Evolutionary conservation across 1,284 basidiomycete species (phyloP).

Genomic region (Leucocoprinus gongylophorus): DNA sequence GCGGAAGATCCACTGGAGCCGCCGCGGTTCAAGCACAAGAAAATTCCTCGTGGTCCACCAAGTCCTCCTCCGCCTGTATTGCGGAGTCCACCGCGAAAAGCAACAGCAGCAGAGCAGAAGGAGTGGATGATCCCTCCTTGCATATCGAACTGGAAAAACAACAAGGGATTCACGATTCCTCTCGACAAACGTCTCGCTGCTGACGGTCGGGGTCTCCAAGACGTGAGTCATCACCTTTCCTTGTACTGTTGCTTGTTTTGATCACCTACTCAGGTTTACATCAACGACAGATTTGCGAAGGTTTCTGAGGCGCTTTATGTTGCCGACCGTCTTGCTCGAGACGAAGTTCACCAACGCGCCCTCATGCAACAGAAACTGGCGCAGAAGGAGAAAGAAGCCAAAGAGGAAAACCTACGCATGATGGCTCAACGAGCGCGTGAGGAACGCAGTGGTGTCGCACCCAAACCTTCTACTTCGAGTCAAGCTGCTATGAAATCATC

Average conservation of each 20-base stretch:
- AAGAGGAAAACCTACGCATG: constrained; percentile 93
- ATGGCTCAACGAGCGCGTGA: constrained; percentile 94
- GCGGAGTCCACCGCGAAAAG: constrained; percentile 92
- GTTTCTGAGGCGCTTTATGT: constrained; percentile 95
- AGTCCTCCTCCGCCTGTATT: constrained; percentile 97
- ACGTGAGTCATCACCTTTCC: constrained; percentile 55
- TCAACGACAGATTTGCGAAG: constrained; percentile 99
- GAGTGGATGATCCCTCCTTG: constrained; percentile 99
- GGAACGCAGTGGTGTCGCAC: constrained; percentile 77
- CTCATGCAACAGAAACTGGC: constrained; percentile 98
- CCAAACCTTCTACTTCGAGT: constrained; percentile 51
- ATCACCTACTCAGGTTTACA: constrained; percentile 62
- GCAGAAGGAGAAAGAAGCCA: constrained; percentile 95
- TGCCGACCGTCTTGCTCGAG: constrained; percentile 96
- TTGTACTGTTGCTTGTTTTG: constrained; percentile 11
- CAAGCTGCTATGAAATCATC: constrained; percentile 67
- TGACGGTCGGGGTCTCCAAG: constrained; percentile 94
- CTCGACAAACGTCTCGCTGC: constrained; percentile 97
- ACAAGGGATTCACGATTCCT: constrained; percentile 99
- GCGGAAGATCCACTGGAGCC: constrained; percentile 98
- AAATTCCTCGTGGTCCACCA: constrained; percentile 92
- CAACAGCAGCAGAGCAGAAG: constrained; percentile 95
- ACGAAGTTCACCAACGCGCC: constrained; percentile 93
- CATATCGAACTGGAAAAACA: constrained; percentile 99
- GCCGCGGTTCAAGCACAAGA: constrained; percentile 96